These are phyloP conservation scores for Aurantiochytrium sp. DNA, from an alignment of 108 stramenopile genomes.

Conservation along the genomic window DNA sequence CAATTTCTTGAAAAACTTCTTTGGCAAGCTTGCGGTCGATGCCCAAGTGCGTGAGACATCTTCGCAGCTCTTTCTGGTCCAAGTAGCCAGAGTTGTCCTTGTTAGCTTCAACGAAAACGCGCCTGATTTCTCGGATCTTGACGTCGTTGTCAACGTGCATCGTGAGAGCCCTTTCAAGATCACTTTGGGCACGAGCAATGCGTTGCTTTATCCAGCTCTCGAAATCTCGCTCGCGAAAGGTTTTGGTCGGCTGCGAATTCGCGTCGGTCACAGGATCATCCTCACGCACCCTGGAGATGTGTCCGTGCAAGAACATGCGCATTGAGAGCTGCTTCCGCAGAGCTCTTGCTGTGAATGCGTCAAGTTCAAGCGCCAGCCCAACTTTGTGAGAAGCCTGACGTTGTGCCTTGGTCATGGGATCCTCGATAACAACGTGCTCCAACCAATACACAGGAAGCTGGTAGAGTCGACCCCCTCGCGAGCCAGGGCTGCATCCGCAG, in stretches of 20 bases:
- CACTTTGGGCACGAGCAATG: neutral
- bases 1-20: neutral
- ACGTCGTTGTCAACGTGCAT: neutral
- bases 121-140: neutral
- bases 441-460: neutral
- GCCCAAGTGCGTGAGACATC: neutral
- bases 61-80: neutral
- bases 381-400: neutral
- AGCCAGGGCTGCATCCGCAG: neutral
- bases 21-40: neutral
- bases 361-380: neutral
- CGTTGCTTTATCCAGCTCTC: neutral
- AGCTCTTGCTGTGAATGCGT: neutral
- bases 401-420: neutral
- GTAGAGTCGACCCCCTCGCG: neutral
- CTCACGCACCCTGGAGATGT: neutral
- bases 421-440: conserved; percentile 1
- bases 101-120: neutral
- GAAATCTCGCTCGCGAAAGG: neutral
- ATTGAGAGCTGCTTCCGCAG: neutral
- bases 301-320: neutral
- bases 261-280: neutral
- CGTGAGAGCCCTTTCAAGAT: neutral
- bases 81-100: neutral
- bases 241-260: neutral